Percentiles rank a stretch among this genome's conserved stretches.
Conservation (phyloP, 176 grass and related monocot genomes). For the Eragrostis curvula region DNA sequence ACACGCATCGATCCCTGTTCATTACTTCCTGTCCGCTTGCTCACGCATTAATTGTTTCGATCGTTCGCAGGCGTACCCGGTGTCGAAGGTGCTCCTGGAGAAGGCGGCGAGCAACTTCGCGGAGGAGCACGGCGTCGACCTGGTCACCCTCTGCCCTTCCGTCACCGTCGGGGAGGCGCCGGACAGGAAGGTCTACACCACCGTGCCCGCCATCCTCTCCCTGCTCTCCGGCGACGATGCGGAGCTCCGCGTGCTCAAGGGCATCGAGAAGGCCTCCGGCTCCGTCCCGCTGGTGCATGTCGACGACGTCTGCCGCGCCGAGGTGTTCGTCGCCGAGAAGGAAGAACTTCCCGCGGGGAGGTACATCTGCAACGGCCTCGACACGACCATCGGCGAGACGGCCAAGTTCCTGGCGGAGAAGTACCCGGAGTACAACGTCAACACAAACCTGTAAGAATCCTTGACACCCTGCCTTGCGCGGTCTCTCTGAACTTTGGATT, state of each 20-base stretch:
- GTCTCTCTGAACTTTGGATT: neutral
- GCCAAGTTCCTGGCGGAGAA: slow-evolving; percentile 26
- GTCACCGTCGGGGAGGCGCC: slow-evolving; percentile 43
- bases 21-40: neutral
- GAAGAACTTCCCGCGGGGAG: neutral
- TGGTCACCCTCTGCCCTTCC: slow-evolving; percentile 44
- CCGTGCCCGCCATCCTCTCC: slow-evolving; percentile 40
- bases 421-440: slow-evolving; percentile 47
- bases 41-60: neutral
- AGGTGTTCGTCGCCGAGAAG: slow-evolving; percentile 46
- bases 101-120: slow-evolving; percentile 41
- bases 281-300: slow-evolving; percentile 42
- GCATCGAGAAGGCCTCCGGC: slow-evolving; percentile 13
- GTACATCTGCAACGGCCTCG: slow-evolving; percentile 50
- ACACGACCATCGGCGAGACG: slow-evolving; percentile 24
- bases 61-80: slow-evolving; percentile 40
- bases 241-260: neutral
- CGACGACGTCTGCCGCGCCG: slow-evolving; percentile 45
- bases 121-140: slow-evolving; percentile 30
- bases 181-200: slow-evolving; percentile 11
- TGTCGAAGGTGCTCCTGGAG: slow-evolving; percentile 59
- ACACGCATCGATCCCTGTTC: too few species aligned
- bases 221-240: slow-evolving; percentile 40
- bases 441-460: neutral
- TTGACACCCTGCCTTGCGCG: too few species aligned